A percentile compares a stretch with the other conserved stretches of the same genome.
phyloP scores from a whole-genome alignment of 2,329 filamentous ascomycete species.

The Calonectria fujianensis region DNA sequence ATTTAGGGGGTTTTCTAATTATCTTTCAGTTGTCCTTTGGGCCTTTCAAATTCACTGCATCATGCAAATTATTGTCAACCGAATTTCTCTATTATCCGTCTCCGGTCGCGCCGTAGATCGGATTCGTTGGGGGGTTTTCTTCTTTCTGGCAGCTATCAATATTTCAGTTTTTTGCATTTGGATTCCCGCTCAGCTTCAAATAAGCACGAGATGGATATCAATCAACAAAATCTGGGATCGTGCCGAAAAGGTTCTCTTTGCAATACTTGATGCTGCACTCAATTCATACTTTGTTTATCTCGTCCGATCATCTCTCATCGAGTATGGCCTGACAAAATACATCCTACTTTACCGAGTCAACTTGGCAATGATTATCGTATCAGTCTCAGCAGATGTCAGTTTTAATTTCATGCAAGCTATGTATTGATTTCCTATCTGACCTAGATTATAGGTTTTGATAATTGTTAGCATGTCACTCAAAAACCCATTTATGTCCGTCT shows the following conservation, averaged over 20 bases:
- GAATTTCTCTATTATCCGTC: constrained; percentile 29
- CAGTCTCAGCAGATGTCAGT: constrained; percentile 77
- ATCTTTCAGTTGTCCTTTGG: constrained; percentile 42
- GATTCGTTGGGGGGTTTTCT: constrained; percentile 26
- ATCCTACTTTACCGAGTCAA: constrained; percentile 57
- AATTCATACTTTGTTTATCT: constrained; percentile 80
- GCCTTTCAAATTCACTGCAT: constrained; percentile 49
- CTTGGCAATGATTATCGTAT: constrained; percentile 28
- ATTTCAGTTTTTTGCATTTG: constrained; percentile 36
- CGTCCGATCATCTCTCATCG: constrained; percentile 81
- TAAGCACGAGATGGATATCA: constrained; percentile 26
- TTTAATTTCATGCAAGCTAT: background rate
- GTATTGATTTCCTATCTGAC: background rate
- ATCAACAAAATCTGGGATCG: constrained; percentile 36
- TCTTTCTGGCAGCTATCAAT: constrained; percentile 27
- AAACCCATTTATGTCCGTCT: constrained; percentile 48
- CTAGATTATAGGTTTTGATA: constrained; percentile 44
- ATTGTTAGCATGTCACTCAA: constrained; percentile 50
- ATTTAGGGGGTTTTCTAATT: constrained; percentile 18
- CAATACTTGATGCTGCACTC: constrained; percentile 27
- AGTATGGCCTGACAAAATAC: constrained; percentile 77
- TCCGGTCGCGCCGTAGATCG: background rate
- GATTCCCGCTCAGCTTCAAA: constrained; percentile 40
- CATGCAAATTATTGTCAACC: constrained; percentile 70
- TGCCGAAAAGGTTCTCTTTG: constrained; percentile 36